These are phyloP conservation scores for Colletotrichum acutatum DNA, from an alignment of 2,329 filamentous ascomycete species.

Conservation along the genomic window DNA sequence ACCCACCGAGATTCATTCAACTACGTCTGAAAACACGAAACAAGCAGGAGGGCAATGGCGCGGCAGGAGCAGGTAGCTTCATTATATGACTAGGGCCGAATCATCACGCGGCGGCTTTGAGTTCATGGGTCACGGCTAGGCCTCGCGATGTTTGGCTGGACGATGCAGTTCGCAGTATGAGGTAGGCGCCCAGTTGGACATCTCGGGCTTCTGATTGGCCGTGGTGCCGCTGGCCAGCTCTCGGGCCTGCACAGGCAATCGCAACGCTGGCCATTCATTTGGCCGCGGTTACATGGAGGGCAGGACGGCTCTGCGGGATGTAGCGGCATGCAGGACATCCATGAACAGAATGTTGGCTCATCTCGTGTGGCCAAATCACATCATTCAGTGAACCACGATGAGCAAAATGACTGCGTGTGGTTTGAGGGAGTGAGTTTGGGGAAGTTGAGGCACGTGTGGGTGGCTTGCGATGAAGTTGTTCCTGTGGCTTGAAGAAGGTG, in stretches of 20 bases:
- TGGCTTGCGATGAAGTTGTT: background rate
- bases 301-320: conserved; percentile 8
- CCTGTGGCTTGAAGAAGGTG: background rate
- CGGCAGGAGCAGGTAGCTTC: conserved; percentile 30
- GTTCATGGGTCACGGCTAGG: conserved; percentile 27
- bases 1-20: conserved; percentile 20
- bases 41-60: conserved; percentile 25
- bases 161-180: conserved; percentile 35
- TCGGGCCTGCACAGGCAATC: conserved; percentile 31
- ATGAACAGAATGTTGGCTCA: background rate
- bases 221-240: conserved; percentile 34
- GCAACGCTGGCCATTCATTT: conserved; percentile 30
- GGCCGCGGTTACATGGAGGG: conserved; percentile 22
- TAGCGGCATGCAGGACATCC: background rate
- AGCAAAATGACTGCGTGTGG: background rate
- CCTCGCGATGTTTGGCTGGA: conserved; percentile 35
- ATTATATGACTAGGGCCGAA: conserved; percentile 32
- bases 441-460: background rate
- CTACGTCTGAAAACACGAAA: conserved; percentile 26
- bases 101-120: conserved; percentile 19
- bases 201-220: conserved; percentile 29
- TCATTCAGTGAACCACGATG: background rate
- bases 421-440: background rate
- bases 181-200: conserved; percentile 34
- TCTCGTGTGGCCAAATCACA: conserved; percentile 23